phyloP scores from a whole-genome alignment of 164 flowering plant genomes.

The Tinospora cordifolia region DNA sequence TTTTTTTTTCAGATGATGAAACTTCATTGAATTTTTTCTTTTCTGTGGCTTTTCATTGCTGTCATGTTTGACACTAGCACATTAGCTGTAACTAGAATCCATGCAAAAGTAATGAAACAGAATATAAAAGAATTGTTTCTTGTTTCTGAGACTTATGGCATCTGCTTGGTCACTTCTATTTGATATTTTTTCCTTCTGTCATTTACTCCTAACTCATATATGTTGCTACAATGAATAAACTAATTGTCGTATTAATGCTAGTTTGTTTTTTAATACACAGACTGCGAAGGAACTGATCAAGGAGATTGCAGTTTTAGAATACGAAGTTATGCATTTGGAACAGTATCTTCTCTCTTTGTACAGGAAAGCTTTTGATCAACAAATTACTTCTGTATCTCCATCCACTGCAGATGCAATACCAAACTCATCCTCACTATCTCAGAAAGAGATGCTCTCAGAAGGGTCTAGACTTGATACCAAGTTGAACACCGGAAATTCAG shows the following conservation, averaged over 20 bases:
- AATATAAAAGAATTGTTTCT: background rate
- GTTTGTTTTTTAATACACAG: constrained; percentile 28
- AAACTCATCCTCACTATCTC: constrained; percentile 26
- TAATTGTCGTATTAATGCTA: background rate
- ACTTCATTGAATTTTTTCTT: background rate
- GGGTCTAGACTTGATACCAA: constrained; percentile 5
- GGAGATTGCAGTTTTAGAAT: constrained; percentile 68
- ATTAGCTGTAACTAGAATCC: background rate
- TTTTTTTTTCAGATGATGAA: background rate
- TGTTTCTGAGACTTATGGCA: background rate
- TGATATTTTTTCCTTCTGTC: background rate
- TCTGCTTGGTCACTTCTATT: background rate
- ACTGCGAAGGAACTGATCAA: constrained; percentile 60
- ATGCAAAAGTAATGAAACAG: background rate
- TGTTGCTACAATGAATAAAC: constrained; percentile 4
- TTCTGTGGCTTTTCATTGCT: background rate
- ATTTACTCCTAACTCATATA: no score
- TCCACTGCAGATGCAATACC: constrained; percentile 27
- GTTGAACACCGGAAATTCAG: constrained; percentile 25
- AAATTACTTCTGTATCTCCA: constrained; percentile 36
- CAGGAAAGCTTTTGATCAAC: constrained; percentile 64
- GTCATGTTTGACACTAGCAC: background rate
- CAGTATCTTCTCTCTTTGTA: constrained; percentile 72
- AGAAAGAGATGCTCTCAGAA: constrained; percentile 14
- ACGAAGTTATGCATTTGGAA: constrained; percentile 68